A percentile compares a stretch with the other conserved stretches of the same genome.
phyloP scores from a whole-genome alignment of 2,329 filamentous ascomycete species.

The Paraphaeosphaeria sporulosa region DNA sequence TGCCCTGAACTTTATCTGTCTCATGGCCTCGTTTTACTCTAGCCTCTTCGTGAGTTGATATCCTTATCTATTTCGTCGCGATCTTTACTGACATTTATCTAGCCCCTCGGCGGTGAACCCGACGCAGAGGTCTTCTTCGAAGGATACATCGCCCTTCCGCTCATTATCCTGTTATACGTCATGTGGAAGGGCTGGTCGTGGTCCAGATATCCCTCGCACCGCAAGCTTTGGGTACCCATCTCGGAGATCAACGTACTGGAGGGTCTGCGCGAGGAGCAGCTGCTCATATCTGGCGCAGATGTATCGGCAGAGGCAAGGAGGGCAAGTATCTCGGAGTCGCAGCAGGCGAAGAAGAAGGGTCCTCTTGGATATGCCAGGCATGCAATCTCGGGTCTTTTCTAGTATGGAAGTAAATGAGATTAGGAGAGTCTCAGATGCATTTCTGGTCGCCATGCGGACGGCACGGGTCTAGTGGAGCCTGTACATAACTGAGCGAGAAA shows the following conservation, averaged over 20 bases:
- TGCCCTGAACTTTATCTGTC: slow-evolving; percentile 41
- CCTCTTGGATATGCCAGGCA: not conserved
- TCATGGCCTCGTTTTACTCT: slow-evolving; percentile 50
- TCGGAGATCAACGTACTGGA: slow-evolving; percentile 43
- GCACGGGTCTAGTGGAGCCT: not conserved
- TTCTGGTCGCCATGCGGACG: not conserved
- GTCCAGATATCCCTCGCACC: slow-evolving; percentile 27
- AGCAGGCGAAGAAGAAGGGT: slow-evolving; percentile 1
- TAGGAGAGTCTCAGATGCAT: not conserved
- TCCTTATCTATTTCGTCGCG: not conserved
- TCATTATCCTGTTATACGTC: slow-evolving; percentile 59
- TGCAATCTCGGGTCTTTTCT: not conserved
- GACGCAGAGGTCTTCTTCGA: slow-evolving; percentile 53
- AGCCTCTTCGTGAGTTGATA: slow-evolving; percentile 25
- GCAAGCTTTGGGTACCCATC: slow-evolving; percentile 33
- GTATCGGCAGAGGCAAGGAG: slow-evolving; percentile 8
- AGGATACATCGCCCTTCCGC: slow-evolving; percentile 53
- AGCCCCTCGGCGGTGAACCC: slow-evolving; percentile 37
- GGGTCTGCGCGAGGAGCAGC: slow-evolving; percentile 35
- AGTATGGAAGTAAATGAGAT: not conserved
- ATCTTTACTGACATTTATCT: slow-evolving; percentile 8
- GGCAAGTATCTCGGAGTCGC: not conserved
- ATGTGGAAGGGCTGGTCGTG: slow-evolving; percentile 49
- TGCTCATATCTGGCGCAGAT: slow-evolving; percentile 4
- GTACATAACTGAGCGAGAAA: not conserved